Evolutionary conservation across 2,329 filamentous ascomycete species (phyloP).

Genomic region (Monascus ruber): DNA sequence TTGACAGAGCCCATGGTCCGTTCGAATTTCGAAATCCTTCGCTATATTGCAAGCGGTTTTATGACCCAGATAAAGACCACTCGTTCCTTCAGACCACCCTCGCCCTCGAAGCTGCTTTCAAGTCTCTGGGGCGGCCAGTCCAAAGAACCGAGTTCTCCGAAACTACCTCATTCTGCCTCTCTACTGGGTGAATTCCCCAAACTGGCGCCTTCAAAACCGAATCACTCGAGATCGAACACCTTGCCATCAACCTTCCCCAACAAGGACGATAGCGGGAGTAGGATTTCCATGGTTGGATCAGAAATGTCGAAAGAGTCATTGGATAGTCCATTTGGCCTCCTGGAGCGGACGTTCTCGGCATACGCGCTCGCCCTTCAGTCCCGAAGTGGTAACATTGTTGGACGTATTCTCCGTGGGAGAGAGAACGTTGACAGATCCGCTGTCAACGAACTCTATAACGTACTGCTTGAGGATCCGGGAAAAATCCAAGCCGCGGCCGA

Average conservation of each 20-base stretch:
- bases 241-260: constrained; percentile 36
- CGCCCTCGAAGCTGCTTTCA: constrained; percentile 81
- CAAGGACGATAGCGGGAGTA: constrained; percentile 30
- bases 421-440: constrained; percentile 60
- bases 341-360: constrained; percentile 77
- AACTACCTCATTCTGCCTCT: constrained; percentile 23
- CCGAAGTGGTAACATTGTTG: constrained; percentile 77
- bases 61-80: constrained; percentile 49
- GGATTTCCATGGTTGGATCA: constrained; percentile 44
- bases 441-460: constrained; percentile 85
- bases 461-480: constrained; percentile 69
- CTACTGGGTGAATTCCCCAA: constrained; percentile 34
- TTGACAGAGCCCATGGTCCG: constrained; percentile 56
- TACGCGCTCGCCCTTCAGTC: constrained; percentile 74
- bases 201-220: constrained; percentile 28
- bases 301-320: constrained; percentile 40
- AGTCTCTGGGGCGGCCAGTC: constrained; percentile 56
- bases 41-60: constrained; percentile 53
- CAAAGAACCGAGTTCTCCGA: constrained; percentile 24
- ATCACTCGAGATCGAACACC: constrained; percentile 32
- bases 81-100: constrained; percentile 62
- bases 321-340: constrained; percentile 55
- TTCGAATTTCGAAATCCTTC: constrained; percentile 67
- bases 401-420: constrained; percentile 61
- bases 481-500: constrained; percentile 67